A percentile compares a stretch with the other conserved stretches of the same genome.
These are phyloP conservation scores for Hanseniaspora uvarum DNA, from an alignment of 1,139 yeast species.

Conservation along the genomic window DNA sequence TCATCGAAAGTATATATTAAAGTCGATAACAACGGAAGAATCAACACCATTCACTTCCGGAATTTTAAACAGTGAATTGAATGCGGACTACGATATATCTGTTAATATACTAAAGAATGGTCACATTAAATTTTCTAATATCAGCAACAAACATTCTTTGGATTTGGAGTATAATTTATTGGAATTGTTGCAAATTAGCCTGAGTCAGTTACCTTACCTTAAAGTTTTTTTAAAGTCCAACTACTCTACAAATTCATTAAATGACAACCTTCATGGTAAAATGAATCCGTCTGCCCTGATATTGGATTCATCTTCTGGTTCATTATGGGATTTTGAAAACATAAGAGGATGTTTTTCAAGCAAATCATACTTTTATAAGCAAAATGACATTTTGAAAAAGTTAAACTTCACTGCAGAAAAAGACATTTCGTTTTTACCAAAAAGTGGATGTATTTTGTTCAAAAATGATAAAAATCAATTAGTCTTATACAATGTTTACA, in stretches of 20 bases:
- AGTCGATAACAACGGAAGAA: not conserved
- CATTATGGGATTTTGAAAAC: slow-evolving; percentile 14
- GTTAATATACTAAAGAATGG: slow-evolving; percentile 11
- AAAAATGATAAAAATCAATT: slow-evolving; percentile 8
- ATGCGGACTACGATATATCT: slow-evolving; percentile 4
- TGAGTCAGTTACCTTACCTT: not conserved
- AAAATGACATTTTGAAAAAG: slow-evolving; percentile 5
- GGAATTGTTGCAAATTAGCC: not conserved
- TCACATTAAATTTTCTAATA: not conserved
- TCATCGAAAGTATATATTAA: slow-evolving; percentile 7
- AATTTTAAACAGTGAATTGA: slow-evolving; percentile 4
- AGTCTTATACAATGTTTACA: slow-evolving; percentile 1
- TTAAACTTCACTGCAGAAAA: not conserved
- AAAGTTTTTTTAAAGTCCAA: slow-evolving; percentile 7
- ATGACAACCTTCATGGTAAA: not conserved
- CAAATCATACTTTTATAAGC: not conserved
- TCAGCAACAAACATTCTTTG: slow-evolving; percentile 4
- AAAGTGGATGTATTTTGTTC: slow-evolving; percentile 5
- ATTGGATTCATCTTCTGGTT: slow-evolving; percentile 1
- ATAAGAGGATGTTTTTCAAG: not conserved
- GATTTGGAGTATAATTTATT: not conserved
- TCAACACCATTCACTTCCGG: not conserved
- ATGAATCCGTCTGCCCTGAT: slow-evolving; percentile 6
- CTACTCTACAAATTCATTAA: not conserved
- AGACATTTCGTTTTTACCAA: not conserved